phyloP scores from a whole-genome alignment of 2,329 filamentous ascomycete genomes.

The Aspergillus jensenii region DNA sequence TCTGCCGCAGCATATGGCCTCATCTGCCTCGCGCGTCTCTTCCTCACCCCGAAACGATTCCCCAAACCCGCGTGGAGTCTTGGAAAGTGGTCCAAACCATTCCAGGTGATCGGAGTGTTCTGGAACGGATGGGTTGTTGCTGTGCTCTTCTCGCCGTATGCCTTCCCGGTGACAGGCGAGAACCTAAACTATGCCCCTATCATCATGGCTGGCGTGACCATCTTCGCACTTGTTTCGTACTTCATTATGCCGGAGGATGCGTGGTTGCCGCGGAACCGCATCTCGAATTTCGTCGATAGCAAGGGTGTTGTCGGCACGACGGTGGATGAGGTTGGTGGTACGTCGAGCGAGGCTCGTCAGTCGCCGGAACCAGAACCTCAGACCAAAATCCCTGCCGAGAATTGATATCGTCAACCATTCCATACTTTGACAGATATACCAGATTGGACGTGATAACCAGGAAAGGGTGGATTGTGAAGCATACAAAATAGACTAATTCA shows the following conservation, averaged over 20 bases:
- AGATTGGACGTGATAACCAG: no score
- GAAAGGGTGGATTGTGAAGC: no score
- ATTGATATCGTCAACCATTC: no score
- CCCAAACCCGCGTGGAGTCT: slow-evolving; percentile 51
- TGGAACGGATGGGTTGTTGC: slow-evolving; percentile 55
- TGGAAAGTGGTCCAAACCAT: slow-evolving; percentile 46
- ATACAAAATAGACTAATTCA: no score
- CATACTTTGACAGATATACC: no score
- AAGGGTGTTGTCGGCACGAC: slow-evolving; percentile 30
- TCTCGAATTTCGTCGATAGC: slow-evolving; percentile 45
- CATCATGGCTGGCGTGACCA: slow-evolving; percentile 52
- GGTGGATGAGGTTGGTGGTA: slow-evolving; percentile 26
- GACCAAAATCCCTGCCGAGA: no score
- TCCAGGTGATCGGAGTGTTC: slow-evolving; percentile 49
- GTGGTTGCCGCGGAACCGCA: slow-evolving; percentile 49
- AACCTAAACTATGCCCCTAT: slow-evolving; percentile 53
- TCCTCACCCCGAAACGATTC: slow-evolving; percentile 50
- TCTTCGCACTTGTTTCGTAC: slow-evolving; percentile 51
- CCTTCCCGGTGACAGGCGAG: slow-evolving; percentile 45
- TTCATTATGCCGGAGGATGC: slow-evolving; percentile 48
- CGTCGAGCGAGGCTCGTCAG: not conserved
- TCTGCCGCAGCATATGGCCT: slow-evolving; percentile 54
- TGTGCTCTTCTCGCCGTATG: slow-evolving; percentile 48
- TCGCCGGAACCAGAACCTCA: no score
- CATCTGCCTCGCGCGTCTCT: slow-evolving; percentile 50